phyloP scores from a whole-genome alignment of 2,329 filamentous ascomycete species.

The Phyllosticta paracitricarpa region DNA sequence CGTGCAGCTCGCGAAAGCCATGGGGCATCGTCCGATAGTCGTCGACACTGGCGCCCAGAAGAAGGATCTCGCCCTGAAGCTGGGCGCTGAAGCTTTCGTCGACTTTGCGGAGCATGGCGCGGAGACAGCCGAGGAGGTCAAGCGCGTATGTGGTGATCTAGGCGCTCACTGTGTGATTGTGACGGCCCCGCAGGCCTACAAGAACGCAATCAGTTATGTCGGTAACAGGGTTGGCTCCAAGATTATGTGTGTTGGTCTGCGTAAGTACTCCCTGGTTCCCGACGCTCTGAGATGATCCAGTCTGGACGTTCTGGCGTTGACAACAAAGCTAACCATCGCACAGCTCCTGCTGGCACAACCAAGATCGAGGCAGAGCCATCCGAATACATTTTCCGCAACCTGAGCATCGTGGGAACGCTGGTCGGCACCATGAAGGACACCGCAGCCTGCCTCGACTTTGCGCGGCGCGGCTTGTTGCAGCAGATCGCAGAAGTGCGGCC shows the following conservation, averaged over 20 bases:
- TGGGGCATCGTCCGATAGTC: constrained; percentile 49
- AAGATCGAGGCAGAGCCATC: constrained; percentile 26
- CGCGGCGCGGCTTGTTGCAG: constrained; percentile 39
- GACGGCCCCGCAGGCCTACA: constrained; percentile 31
- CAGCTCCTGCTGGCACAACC: not conserved
- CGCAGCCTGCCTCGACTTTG: constrained; percentile 39
- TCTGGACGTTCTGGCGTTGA: constrained; percentile 9
- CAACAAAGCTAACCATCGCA: not conserved
- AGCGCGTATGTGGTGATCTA: constrained; percentile 17
- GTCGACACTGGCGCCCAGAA: constrained; percentile 28
- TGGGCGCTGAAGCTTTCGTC: constrained; percentile 3
- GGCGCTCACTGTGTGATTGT: constrained; percentile 31
- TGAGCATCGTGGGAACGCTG: constrained; percentile 27
- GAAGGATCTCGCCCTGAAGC: not conserved
- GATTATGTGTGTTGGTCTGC: constrained; percentile 41
- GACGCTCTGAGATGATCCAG: not conserved
- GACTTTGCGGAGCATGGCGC: constrained; percentile 22
- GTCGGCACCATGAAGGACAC: constrained; percentile 41
- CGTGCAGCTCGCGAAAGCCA: constrained; percentile 36
- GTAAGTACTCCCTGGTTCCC: constrained; percentile 1
- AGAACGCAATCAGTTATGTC: constrained; percentile 34
- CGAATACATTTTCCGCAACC: constrained; percentile 26
- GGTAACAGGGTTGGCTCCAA: constrained; percentile 37
- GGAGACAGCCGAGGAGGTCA: constrained; percentile 24
- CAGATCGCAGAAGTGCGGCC: constrained; percentile 40